These are phyloP conservation scores for Ophiorrhiza pumila DNA, from an alignment of 257 asterid genomes.

Conservation along the genomic window DNA sequence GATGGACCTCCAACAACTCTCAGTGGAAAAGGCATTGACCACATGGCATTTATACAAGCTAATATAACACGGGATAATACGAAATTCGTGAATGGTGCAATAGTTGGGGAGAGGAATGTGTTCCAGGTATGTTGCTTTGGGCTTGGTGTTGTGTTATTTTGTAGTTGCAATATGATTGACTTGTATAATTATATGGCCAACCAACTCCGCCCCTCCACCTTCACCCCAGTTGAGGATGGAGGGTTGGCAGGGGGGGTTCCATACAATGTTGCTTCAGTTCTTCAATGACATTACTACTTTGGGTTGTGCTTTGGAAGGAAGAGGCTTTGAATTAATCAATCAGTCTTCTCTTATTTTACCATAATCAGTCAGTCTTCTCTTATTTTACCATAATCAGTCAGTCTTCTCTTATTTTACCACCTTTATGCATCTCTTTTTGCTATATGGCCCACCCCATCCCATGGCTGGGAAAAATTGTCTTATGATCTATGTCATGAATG, in stretches of 20 bases:
- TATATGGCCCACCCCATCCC: neutral
- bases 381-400: no score
- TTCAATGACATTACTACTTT: slow-evolving; percentile 3
- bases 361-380: no score
- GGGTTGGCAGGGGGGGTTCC: neutral
- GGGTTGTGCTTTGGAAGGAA: neutral
- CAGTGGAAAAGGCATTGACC: slow-evolving; percentile 96
- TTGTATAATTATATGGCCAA: neutral
- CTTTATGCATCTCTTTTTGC: neutral
- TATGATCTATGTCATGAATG: neutral
- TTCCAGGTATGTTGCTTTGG: slow-evolving; percentile 69
- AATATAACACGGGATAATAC: slow-evolving; percentile 97
- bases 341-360: neutral
- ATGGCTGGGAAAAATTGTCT: neutral
- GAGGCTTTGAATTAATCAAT: neutral
- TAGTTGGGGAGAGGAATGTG: slow-evolving; percentile 91
- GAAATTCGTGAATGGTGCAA: slow-evolving; percentile 82
- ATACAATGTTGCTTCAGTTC: neutral
- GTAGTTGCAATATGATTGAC: neutral
- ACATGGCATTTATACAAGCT: slow-evolving; percentile 84
- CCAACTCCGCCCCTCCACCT: neutral
- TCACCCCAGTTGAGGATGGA: neutral
- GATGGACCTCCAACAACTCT: slow-evolving; percentile 99
- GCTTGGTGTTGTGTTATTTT: neutral
- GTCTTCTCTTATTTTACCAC: neutral